These are phyloP conservation scores for Cytospora piceae DNA, from an alignment of 2,329 filamentous ascomycete species.

Conservation along the genomic window DNA sequence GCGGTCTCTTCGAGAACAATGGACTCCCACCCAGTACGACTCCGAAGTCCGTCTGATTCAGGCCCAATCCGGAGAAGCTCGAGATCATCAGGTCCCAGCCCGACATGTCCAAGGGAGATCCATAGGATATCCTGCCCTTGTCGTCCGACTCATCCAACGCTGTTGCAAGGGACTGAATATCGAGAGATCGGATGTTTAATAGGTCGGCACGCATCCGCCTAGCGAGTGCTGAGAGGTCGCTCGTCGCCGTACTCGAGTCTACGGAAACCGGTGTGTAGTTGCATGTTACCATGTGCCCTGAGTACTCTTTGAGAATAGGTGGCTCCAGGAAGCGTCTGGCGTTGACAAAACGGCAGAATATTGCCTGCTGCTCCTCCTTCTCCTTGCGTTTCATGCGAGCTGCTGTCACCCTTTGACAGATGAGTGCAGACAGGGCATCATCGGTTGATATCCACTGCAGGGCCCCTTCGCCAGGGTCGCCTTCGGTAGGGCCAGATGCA, in stretches of 20 bases:
- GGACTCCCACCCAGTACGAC: slow-evolving; percentile 19
- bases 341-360: slow-evolving; percentile 23
- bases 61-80: slow-evolving; percentile 16
- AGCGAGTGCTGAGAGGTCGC: slow-evolving; percentile 12
- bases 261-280: slow-evolving; percentile 5
- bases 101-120: slow-evolving; percentile 8
- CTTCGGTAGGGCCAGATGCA: not conserved
- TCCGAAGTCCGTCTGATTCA: slow-evolving; percentile 21
- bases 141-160: slow-evolving; percentile 22
- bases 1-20: slow-evolving; percentile 19
- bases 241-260: slow-evolving; percentile 6
- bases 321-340: slow-evolving; percentile 18
- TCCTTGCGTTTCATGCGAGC: slow-evolving; percentile 23
- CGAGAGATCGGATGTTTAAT: not conserved
- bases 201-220: slow-evolving; percentile 19
- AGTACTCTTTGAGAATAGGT: slow-evolving; percentile 15
- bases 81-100: slow-evolving; percentile 22
- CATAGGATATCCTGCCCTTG: slow-evolving; percentile 19
- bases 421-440: slow-evolving; percentile 24
- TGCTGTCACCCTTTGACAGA: slow-evolving; percentile 15
- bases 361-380: slow-evolving; percentile 5
- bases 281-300: slow-evolving; percentile 22
- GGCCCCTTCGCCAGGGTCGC: not conserved
- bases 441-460: slow-evolving; percentile 27
- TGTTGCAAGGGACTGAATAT: slow-evolving; percentile 26